Percentiles rank a stretch among this genome's conserved stretches.
Evolutionary conservation across 139 green algal genomes (phyloP).

Genomic region (Coccomyxa sp.): DNA sequence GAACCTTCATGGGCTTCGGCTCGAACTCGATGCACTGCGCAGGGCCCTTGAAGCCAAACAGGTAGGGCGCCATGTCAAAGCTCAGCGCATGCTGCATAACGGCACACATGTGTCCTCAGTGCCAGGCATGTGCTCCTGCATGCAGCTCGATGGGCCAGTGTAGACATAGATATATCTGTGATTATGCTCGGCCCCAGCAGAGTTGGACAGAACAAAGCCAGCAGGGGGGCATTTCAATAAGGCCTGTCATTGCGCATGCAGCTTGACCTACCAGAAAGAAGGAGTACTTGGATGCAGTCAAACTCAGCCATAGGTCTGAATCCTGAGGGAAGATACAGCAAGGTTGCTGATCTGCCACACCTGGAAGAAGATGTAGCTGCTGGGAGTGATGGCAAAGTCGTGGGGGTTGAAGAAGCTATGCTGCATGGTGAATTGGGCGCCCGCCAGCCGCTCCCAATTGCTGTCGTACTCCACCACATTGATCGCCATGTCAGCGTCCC

Average conservation of each 20-base stretch:
- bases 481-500: conserved; percentile 5
- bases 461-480: conserved; percentile 10
- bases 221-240: too few relatives aligned
- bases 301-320: too few relatives aligned
- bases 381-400: conserved; percentile 16
- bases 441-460: background rate
- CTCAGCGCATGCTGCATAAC: conserved; percentile 10
- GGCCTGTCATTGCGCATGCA: too few relatives aligned
- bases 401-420: conserved; percentile 24
- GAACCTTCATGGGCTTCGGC: conserved; percentile 9
- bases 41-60: conserved; percentile 22
- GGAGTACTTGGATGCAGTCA: too few relatives aligned
- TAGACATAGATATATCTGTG: too few relatives aligned
- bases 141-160: too few relatives aligned
- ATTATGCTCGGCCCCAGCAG: too few relatives aligned
- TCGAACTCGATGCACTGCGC: conserved; percentile 25
- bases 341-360: too few relatives aligned
- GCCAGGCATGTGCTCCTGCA: too few relatives aligned
- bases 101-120: background rate
- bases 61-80: conserved; percentile 15
- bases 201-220: too few relatives aligned
- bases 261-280: too few relatives aligned
- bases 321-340: too few relatives aligned
- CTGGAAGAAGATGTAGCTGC: conserved; percentile 21
- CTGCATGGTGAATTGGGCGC: conserved; percentile 6